phyloP scores from a whole-genome alignment of 163 green algal species.

The Chloromonas sp. region DNA sequence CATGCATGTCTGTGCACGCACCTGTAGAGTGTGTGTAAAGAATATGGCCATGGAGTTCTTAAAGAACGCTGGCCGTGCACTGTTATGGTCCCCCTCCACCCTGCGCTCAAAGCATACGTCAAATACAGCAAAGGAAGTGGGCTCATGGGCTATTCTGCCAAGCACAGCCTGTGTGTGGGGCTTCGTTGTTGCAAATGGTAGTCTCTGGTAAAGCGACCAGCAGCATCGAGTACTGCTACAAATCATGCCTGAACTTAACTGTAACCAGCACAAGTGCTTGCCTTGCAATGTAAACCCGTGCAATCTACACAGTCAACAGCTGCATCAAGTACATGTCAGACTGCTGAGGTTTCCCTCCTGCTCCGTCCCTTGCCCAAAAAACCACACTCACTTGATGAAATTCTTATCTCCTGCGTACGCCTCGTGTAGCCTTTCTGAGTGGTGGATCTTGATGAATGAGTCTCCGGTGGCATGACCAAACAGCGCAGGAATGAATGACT shows the following conservation, averaged over 20 bases:
- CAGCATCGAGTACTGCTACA: neutral
- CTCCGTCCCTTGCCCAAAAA: neutral
- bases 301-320: neutral
- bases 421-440: slow-evolving; percentile 69
- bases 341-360: too few relatives aligned
- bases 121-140: too few relatives aligned
- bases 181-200: neutral
- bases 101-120: slow-evolving; percentile 8
- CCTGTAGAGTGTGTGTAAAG: slow-evolving; percentile 65
- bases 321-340: neutral
- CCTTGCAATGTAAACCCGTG: neutral
- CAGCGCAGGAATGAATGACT: slow-evolving; percentile 73
- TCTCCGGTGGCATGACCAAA: slow-evolving; percentile 90
- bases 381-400: slow-evolving; percentile 43
- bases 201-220: neutral
- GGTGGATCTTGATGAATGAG: slow-evolving; percentile 74
- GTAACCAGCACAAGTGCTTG: neutral
- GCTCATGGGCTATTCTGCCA: too few relatives aligned
- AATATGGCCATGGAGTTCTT: slow-evolving; percentile 82
- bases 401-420: slow-evolving; percentile 79
- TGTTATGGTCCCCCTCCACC: slow-evolving; percentile 96
- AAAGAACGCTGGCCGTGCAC: slow-evolving; percentile 66
- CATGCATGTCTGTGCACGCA: neutral
- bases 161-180: too few relatives aligned
- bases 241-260: neutral